Percentiles rank a stretch among this genome's conserved stretches.
Evolutionary conservation across 2,329 filamentous ascomycete genomes (phyloP).

Genomic region (Fusarium setosum): DNA sequence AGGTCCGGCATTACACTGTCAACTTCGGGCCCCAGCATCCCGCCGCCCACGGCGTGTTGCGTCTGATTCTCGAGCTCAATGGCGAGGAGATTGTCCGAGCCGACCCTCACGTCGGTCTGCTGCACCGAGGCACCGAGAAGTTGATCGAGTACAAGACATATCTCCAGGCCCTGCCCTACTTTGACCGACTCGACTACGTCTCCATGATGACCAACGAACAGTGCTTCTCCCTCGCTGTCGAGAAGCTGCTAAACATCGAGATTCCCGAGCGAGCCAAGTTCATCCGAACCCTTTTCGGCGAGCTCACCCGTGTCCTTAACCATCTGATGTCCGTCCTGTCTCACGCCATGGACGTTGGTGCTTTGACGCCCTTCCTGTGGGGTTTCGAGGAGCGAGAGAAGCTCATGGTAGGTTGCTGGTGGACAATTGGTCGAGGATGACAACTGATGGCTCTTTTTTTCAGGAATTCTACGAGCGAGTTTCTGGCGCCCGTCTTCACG

Average conservation of each 20-base stretch:
- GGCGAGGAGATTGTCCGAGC: conserved; percentile 97
- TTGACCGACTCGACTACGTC: conserved; percentile 98
- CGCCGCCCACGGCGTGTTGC: conserved; percentile 96
- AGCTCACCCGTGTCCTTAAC: conserved; percentile 94
- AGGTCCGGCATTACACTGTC: conserved; percentile 98
- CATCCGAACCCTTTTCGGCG: conserved; percentile 94
- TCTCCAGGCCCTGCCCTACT: conserved; percentile 97
- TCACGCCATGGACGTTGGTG: conserved; percentile 99
- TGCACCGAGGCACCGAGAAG: conserved; percentile 98
- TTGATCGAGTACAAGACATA: conserved; percentile 99
- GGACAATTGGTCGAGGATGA: neutral
- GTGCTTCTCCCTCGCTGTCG: conserved; percentile 93
- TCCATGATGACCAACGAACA: conserved; percentile 99
- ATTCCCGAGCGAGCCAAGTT: conserved; percentile 96
- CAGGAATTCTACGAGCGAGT: conserved; percentile 99
- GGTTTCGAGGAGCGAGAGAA: conserved; percentile 99
- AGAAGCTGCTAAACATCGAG: conserved; percentile 98
- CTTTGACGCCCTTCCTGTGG: conserved; percentile 98
- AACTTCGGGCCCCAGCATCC: conserved; percentile 99
- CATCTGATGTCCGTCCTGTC: conserved; percentile 98
- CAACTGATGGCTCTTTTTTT: conserved; percentile 13
- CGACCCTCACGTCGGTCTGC: conserved; percentile 94
- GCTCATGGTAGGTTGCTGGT: conserved; percentile 81
- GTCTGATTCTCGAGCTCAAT: conserved; percentile 96
- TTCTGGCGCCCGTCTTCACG: conserved; percentile 95